Evolutionary conservation across 1,284 basidiomycete species (phyloP).

Genomic region (Cerioporus squamosus): DNA sequence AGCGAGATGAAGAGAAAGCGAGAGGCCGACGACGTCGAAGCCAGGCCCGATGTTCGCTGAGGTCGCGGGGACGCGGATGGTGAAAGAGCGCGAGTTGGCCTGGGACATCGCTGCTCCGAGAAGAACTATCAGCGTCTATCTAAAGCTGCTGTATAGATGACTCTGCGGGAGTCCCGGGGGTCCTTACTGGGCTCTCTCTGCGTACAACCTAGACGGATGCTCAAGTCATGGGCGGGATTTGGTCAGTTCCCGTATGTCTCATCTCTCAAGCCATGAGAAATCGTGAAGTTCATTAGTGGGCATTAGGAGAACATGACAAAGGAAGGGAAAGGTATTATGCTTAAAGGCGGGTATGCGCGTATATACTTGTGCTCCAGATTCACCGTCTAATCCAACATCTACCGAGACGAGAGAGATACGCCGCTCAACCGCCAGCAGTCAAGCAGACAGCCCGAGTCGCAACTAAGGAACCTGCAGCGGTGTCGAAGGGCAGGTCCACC

Average conservation of each 20-base stretch:
- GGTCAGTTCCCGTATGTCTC: too few relatives aligned
- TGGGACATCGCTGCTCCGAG: conserved; percentile 4
- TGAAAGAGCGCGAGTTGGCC: conserved; percentile 51
- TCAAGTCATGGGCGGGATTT: too few relatives aligned
- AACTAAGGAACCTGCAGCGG: conserved; percentile 64
- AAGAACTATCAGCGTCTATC: background rate
- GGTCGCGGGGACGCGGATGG: conserved; percentile 90
- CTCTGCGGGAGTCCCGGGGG: too few relatives aligned
- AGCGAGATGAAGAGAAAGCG: conserved; percentile 87
- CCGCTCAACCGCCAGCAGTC: conserved; percentile 53
- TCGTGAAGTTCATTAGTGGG: conserved; percentile 27
- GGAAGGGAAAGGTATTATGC: conserved; percentile 27
- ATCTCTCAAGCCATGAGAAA: conserved; percentile 1
- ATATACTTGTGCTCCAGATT: conserved; percentile 10
- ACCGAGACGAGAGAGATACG: background rate
- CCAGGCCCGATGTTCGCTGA: conserved; percentile 99
- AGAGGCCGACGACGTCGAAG: conserved; percentile 98
- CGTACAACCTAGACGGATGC: too few relatives aligned
- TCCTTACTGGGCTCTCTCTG: too few relatives aligned
- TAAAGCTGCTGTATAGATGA: too few relatives aligned
- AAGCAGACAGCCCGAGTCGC: conserved; percentile 84
- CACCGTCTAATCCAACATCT: conserved; percentile 13
- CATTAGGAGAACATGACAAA: too few relatives aligned
- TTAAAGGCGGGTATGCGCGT: conserved; percentile 20
- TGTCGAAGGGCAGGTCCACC: conserved; percentile 78